Evolutionary conservation across 345 rosid genomes (phyloP).

Genomic region (Populus simonii): DNA sequence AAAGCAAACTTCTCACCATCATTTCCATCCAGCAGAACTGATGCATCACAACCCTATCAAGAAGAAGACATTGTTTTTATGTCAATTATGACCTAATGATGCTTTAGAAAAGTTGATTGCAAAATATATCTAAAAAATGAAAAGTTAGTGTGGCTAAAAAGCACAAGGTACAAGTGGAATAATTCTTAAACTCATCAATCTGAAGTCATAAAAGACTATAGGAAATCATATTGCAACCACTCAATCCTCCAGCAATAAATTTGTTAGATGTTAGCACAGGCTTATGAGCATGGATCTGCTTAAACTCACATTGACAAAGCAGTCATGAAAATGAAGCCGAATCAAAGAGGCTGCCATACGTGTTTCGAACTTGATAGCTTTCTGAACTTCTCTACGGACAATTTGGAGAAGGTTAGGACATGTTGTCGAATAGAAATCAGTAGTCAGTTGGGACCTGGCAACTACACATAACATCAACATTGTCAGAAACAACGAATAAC

Average conservation of each 20-base stretch:
- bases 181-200: no score
- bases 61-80: no score
- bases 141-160: no score
- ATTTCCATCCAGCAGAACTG: slow-evolving; percentile 54
- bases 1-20: slow-evolving; percentile 49
- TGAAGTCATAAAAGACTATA: no score
- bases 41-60: slow-evolving; percentile 60
- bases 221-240: no score
- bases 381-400: slow-evolving; percentile 42
- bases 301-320: slow-evolving; percentile 60
- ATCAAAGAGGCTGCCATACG: slow-evolving; percentile 72
- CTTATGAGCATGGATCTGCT: no score
- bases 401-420: slow-evolving; percentile 48
- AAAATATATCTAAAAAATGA: no score
- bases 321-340: slow-evolving; percentile 69
- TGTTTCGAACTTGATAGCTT: slow-evolving; percentile 50
- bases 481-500: slow-evolving; percentile 18
- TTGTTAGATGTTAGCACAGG: no score
- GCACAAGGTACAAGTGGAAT: no score
- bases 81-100: no score
- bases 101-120: no score
- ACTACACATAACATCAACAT: slow-evolving; percentile 31
- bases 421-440: slow-evolving; percentile 41
- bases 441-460: slow-evolving; percentile 46
- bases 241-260: no score